phyloP scores from a whole-genome alignment of 2,329 filamentous ascomycete genomes.

The Neofusicoccum laricinum region DNA sequence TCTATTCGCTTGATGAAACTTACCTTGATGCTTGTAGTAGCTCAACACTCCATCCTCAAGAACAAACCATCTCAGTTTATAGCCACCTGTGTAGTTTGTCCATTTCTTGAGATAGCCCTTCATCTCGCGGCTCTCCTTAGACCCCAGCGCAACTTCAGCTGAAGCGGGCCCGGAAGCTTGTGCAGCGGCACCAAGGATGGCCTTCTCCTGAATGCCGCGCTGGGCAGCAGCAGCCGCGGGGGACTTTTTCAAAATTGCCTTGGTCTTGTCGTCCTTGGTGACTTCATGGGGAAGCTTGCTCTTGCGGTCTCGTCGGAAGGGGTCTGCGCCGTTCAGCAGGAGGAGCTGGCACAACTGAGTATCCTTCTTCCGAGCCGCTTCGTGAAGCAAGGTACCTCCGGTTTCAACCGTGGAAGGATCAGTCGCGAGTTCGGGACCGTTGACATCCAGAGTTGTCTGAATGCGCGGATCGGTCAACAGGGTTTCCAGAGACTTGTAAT shows the following conservation, averaged over 20 bases:
- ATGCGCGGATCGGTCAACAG: slow-evolving; percentile 81
- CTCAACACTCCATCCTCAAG: slow-evolving; percentile 95
- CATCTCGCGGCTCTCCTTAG: slow-evolving; percentile 91
- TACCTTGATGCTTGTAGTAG: slow-evolving; percentile 94
- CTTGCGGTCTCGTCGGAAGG: slow-evolving; percentile 90
- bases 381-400: slow-evolving; percentile 90
- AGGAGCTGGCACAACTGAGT: slow-evolving; percentile 84
- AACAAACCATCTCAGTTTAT: slow-evolving; percentile 96
- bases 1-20: slow-evolving; percentile 7
- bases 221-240: slow-evolving; percentile 93
- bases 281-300: slow-evolving; percentile 95
- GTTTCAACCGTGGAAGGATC: slow-evolving; percentile 73
- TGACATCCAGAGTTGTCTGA: slow-evolving; percentile 85
- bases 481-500: slow-evolving; percentile 75
- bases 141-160: slow-evolving; percentile 58
- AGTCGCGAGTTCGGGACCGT: slow-evolving; percentile 82
- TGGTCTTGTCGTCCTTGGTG: slow-evolving; percentile 88
- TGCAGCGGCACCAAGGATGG: slow-evolving; percentile 75
- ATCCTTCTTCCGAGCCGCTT: slow-evolving; percentile 86
- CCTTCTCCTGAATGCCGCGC: slow-evolving; percentile 94
- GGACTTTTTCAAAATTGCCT: slow-evolving; percentile 86
- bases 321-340: slow-evolving; percentile 90
- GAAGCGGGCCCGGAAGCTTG: slow-evolving; percentile 57
- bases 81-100: slow-evolving; percentile 98
- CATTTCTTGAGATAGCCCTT: slow-evolving; percentile 99